Evolutionary conservation across 768 basidiomycete genomes (phyloP).

Genomic region (Boletales sp.): DNA sequence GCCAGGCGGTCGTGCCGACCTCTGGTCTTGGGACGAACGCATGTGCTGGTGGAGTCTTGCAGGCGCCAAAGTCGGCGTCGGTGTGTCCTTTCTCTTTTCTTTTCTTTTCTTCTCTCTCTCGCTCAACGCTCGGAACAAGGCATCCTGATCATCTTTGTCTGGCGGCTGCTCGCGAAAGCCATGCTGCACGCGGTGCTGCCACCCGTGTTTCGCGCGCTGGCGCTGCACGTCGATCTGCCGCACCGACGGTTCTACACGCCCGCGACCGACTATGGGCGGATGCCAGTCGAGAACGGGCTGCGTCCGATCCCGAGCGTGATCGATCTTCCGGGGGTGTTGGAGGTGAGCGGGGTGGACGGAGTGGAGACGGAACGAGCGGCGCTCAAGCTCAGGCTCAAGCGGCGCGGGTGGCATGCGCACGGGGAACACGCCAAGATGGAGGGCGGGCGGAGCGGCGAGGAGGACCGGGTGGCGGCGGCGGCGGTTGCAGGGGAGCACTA

Average conservation of each 20-base stretch:
- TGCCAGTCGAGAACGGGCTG: conserved; percentile 57
- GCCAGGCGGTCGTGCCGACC: conserved; percentile 54
- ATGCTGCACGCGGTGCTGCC: conserved; percentile 72
- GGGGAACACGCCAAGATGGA: conserved; percentile 4
- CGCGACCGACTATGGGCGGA: conserved; percentile 79
- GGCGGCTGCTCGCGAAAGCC: conserved; percentile 86
- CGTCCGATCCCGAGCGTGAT: conserved; percentile 83
- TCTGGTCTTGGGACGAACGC: conserved; percentile 31
- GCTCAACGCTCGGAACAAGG: conserved; percentile 39
- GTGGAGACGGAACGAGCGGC: conserved; percentile 26
- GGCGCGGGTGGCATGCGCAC: conserved; percentile 14
- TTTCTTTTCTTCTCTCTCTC: background rate
- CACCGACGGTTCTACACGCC: conserved; percentile 86
- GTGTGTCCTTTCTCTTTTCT: conserved; percentile 24
- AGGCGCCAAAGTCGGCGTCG: conserved; percentile 38
- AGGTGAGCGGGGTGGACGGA: conserved; percentile 34
- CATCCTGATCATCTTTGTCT: conserved; percentile 73
- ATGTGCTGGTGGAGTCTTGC: conserved; percentile 37
- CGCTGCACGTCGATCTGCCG: conserved; percentile 68
- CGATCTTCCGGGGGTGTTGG: conserved; percentile 56
- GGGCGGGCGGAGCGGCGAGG: background rate
- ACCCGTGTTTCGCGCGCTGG: conserved; percentile 75
- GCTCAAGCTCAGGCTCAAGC: too few species aligned
- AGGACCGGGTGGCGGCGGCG: conserved; percentile 16
- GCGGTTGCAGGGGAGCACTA: conserved; percentile 49